Base-by-base conservation (phyloP, 768 basidiomycete species). In the Suillus placidus region DNA sequence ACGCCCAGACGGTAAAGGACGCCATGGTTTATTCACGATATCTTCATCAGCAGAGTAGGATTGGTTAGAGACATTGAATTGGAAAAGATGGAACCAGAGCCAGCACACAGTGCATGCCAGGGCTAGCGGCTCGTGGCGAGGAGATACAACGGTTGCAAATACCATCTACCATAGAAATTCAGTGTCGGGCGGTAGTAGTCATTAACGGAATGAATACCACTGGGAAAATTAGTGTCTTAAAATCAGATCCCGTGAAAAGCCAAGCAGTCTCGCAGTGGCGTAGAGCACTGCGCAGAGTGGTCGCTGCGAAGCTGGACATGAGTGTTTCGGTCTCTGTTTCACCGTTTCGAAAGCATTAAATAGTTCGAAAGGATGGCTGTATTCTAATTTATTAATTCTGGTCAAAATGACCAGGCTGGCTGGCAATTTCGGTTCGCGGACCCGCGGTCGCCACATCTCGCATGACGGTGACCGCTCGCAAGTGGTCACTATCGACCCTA, bases 161-260 rank as follows among this genome's bases (percentile, higher is more conserved):
- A 16, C 2, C 14, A 42, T 42, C 40, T 42, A 42, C 14, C 40
- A n/a, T n/a, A n/a, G n/a, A 30, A 20, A 20, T 10, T 54, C 52
- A 54, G 52, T 9, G 16, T 32, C 4, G 9, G 10, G 30, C 2
- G 2, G 16, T 20, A 54, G 9, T 6, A 54, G 9, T 54, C 4
- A 32, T 32, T 12, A 10, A 10, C 32, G 52, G 52, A 23, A 26
- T 18, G 69, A 69, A 61, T 66, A 80, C 80, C 30, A 78, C 68
- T 1, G 80, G 80, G 63, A 80, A 64, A 23, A 80, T 65, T 14
- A 75, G 74, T 10, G 78, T 75, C 61, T 78, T 77, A 65, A 66
- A 75, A 65, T 80, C 80, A 3, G 79, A 72, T 18, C 64, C 66
- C 14, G 77, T 80, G 65, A 80, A 80, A 54, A 80, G 73, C 66